These are phyloP conservation scores for Pyrenula massariospora DNA, from an alignment of 495 filamentous ascomycete genomes.

Conservation along the genomic window DNA sequence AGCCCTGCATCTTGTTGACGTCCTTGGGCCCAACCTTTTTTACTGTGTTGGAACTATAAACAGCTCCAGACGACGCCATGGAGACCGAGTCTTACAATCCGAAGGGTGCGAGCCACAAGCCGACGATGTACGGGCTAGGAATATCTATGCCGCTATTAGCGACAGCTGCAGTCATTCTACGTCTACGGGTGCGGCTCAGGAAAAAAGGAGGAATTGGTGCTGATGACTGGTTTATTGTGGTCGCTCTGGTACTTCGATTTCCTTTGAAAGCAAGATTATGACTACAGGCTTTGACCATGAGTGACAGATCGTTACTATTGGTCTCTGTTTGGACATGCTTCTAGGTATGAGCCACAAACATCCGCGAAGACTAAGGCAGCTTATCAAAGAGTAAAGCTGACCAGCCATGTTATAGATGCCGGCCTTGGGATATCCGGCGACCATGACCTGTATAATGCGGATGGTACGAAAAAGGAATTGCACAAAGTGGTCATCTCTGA, in stretches of 20 bases:
- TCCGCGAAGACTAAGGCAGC: background rate
- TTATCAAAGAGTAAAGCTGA: background rate
- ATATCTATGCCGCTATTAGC: background rate
- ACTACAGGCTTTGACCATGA: background rate
- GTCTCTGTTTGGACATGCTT: background rate
- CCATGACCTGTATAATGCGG: background rate
- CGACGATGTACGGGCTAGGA: background rate
- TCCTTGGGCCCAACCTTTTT: background rate
- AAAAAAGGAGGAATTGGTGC: background rate
- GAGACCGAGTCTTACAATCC: background rate
- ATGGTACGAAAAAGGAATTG: background rate
- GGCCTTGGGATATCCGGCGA: background rate
- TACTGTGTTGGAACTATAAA: background rate
- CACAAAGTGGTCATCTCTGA: background rate
- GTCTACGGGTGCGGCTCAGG: background rate
- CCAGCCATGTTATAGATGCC: background rate
- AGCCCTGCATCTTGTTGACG: background rate
- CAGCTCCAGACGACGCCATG: background rate
- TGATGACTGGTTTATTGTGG: background rate
- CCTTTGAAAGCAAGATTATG: background rate
- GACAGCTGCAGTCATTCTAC: background rate
- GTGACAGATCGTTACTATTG: background rate
- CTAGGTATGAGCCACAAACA: background rate
- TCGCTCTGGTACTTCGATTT: background rate
- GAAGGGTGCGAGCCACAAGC: background rate